Conservation (phyloP, 1,284 basidiomycete species). For the Puccinia horiana region DNA sequence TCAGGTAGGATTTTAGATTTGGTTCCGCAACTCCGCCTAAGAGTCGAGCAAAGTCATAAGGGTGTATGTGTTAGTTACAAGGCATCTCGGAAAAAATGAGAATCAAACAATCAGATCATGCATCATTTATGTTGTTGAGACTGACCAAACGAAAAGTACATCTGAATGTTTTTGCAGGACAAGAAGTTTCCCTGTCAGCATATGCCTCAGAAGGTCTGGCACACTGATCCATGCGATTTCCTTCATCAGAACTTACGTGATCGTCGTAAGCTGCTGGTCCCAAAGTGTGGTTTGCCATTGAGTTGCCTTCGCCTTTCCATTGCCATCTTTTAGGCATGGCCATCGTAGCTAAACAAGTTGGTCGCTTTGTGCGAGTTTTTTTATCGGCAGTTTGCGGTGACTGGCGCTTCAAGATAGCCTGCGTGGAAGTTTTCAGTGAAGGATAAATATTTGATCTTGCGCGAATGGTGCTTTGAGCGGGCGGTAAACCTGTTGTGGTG, state of each 20-base stretch:
- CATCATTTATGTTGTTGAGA: conserved; percentile 31
- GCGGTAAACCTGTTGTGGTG: background rate
- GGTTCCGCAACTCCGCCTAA: conserved; percentile 69
- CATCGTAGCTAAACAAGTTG: conserved; percentile 33
- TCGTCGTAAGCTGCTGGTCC: conserved; percentile 47
- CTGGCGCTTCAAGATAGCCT: too few relatives aligned
- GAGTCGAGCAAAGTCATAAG: conserved; percentile 11
- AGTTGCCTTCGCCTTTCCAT: conserved; percentile 20
- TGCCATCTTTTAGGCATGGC: conserved; percentile 49
- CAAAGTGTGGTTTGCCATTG: conserved; percentile 33
- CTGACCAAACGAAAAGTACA: conserved; percentile 47
- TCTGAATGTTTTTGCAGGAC: background rate
- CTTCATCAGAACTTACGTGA: conserved; percentile 21
- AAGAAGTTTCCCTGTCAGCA: background rate
- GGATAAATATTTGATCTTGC: background rate
- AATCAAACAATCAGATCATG: too few relatives aligned
- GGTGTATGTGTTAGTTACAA: background rate
- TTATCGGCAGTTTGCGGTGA: too few relatives aligned
- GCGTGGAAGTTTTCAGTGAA: too few relatives aligned
- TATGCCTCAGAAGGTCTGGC: background rate
- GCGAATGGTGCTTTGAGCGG: background rate
- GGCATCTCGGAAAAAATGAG: too few relatives aligned
- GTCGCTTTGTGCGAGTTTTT: too few relatives aligned
- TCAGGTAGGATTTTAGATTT: conserved; percentile 68
- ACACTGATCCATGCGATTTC: background rate